Conservation (phyloP, 1,284 basidiomycete species). For the Xerocomus cyaneibrunnescens region DNA sequence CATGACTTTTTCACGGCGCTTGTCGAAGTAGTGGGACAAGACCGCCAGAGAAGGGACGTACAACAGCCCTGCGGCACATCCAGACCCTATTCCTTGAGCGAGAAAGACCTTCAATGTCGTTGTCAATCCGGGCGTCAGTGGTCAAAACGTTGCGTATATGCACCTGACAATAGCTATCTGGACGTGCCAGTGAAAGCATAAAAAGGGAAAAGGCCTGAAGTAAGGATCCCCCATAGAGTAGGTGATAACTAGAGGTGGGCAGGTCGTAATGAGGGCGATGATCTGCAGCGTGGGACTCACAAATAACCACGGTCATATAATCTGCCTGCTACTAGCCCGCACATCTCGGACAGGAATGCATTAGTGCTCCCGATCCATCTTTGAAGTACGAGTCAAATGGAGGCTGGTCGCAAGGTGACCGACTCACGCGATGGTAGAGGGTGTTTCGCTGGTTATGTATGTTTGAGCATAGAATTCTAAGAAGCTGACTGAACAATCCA, state of each 20-base stretch:
- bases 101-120: conserved; percentile 34
- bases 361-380: conserved; percentile 55
- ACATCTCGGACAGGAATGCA: conserved; percentile 41
- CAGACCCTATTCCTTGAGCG: conserved; percentile 36
- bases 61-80: conserved; percentile 34
- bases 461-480: conserved; percentile 38
- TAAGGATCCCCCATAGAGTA: conserved; percentile 32
- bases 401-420: background rate
- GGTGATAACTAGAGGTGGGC: conserved; percentile 20
- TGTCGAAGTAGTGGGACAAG: conserved; percentile 39
- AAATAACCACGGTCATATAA: conserved; percentile 40
- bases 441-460: conserved; percentile 36
- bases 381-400: background rate
- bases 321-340: conserved; percentile 36
- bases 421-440: conserved; percentile 43
- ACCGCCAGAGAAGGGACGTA: conserved; percentile 39
- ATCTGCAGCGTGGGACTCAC: conserved; percentile 18
- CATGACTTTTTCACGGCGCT: conserved; percentile 34
- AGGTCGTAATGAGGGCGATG: background rate
- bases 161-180: conserved; percentile 37
- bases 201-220: conserved; percentile 36
- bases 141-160: background rate
- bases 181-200: conserved; percentile 40
- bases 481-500: background rate
- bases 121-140: background rate